Conservation (phyloP, 129 eudicot species). For the Centrapalus pauciflorus region DNA sequence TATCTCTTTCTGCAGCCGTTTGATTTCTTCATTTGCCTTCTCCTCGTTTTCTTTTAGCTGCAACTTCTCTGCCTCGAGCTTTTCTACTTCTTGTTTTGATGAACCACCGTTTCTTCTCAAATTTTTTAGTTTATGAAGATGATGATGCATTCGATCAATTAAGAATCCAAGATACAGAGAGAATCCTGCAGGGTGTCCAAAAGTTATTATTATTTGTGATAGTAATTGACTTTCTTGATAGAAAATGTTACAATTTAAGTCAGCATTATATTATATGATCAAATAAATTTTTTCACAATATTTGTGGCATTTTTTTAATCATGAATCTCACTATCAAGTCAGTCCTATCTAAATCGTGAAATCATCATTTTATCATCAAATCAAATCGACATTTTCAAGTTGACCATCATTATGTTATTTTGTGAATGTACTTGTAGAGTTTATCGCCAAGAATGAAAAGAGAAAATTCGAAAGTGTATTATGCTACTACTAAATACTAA, state of each 20-base stretch:
- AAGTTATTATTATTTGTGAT: background rate
- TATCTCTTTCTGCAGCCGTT: constrained; percentile 50
- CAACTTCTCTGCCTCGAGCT: constrained; percentile 66
- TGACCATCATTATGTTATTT: too few species aligned
- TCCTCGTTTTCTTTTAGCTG: constrained; percentile 72
- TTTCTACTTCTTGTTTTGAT: constrained; percentile 68
- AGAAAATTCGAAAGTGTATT: too few species aligned
- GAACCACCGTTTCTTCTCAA: constrained; percentile 52
- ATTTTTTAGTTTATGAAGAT: constrained; percentile 51
- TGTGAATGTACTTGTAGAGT: background rate
- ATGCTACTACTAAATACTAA: too few species aligned
- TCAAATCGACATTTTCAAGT: too few species aligned
- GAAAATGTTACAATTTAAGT: background rate
- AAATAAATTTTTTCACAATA: too few species aligned
- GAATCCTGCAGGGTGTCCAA: constrained; percentile 68
- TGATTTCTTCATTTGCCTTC: constrained; percentile 56
- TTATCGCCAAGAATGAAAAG: background rate
- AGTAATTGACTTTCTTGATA: background rate
- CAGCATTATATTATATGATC: background rate
- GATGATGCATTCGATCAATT: constrained; percentile 90
- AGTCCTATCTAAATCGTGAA: background rate
- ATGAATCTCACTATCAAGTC: background rate
- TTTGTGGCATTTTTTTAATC: too few species aligned
- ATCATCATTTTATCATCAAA: background rate
- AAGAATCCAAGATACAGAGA: constrained; percentile 81